These are phyloP conservation scores for Purpureocillium lavendulum DNA, from an alignment of 2,329 filamentous ascomycete species.

Conservation along the genomic window DNA sequence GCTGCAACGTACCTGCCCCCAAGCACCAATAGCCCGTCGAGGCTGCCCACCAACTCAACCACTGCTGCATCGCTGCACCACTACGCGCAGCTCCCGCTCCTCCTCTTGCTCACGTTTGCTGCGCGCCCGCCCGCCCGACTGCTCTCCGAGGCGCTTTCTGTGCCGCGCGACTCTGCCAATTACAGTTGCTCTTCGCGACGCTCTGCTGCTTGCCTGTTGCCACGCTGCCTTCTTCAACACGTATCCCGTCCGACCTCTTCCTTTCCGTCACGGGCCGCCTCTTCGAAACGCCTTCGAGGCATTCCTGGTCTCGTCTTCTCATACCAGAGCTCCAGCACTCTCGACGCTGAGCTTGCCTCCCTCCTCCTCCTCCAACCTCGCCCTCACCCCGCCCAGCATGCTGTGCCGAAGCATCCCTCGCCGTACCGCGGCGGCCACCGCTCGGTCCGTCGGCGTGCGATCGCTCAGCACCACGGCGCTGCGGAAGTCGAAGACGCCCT, in stretches of 20 bases:
- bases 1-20: conserved; percentile 9
- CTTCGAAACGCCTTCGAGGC: not conserved
- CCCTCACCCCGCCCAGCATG: conserved; percentile 32
- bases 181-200: not conserved
- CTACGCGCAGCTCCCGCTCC: not conserved
- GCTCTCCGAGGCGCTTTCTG: no score
- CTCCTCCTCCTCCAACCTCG: conserved; percentile 5
- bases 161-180: not conserved
- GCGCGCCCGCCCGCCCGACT: no score
- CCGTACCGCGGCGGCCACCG: conserved; percentile 29
- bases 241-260: not conserved
- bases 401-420: conserved; percentile 43
- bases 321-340: not conserved
- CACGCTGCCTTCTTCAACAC: not conserved
- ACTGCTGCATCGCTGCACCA: not conserved
- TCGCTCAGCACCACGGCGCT: conserved; percentile 48
- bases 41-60: conserved; percentile 19
- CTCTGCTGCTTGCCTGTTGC: not conserved
- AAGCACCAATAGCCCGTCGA: conserved; percentile 18
- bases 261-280: not conserved
- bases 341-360: not conserved
- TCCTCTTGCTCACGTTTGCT: not conserved
- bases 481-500: conserved; percentile 49
- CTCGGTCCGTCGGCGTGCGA: conserved; percentile 35
- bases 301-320: not conserved